Conservation (phyloP, 345 rosid genomes). For the Diplotaxis tenuifolia region DNA sequence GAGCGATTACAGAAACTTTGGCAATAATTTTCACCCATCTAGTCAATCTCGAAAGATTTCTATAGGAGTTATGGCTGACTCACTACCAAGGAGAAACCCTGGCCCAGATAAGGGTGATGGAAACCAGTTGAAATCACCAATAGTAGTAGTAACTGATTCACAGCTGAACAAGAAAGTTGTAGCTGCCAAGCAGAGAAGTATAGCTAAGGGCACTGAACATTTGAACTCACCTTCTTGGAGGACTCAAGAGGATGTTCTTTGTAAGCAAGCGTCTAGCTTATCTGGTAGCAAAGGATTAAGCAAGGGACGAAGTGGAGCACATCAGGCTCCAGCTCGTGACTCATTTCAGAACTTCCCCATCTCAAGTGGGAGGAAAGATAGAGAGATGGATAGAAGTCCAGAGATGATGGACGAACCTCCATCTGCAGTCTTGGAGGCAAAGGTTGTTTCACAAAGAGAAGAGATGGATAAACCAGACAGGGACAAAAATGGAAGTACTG, state of each 20-base stretch:
- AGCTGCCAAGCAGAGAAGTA: too few relatives aligned
- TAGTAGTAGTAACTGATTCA: slow-evolving; percentile 27
- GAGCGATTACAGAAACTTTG: slow-evolving; percentile 57
- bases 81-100: slow-evolving; percentile 44
- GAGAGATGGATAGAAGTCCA: slow-evolving; percentile 36
- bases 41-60: slow-evolving; percentile 84
- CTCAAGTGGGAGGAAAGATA: slow-evolving; percentile 41
- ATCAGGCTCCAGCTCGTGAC: slow-evolving; percentile 37
- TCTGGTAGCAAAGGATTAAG: slow-evolving; percentile 35
- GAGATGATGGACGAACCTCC: slow-evolving; percentile 50
- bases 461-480: slow-evolving; percentile 39
- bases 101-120: slow-evolving; percentile 36
- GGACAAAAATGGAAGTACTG: slow-evolving; percentile 45
- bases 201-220: too few relatives aligned
- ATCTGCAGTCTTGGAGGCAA: slow-evolving; percentile 44
- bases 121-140: slow-evolving; percentile 36
- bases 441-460: slow-evolving; percentile 35
- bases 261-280: slow-evolving; percentile 36
- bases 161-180: slow-evolving; percentile 40
- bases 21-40: slow-evolving; percentile 51
- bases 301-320: slow-evolving; percentile 38
- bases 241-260: slow-evolving; percentile 38
- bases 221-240: slow-evolving; percentile 39
- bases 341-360: slow-evolving; percentile 26
- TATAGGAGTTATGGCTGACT: slow-evolving; percentile 65